Base-by-base conservation (phyloP, 305 asterid genomes). In the Fraxinus sp. region DNA sequence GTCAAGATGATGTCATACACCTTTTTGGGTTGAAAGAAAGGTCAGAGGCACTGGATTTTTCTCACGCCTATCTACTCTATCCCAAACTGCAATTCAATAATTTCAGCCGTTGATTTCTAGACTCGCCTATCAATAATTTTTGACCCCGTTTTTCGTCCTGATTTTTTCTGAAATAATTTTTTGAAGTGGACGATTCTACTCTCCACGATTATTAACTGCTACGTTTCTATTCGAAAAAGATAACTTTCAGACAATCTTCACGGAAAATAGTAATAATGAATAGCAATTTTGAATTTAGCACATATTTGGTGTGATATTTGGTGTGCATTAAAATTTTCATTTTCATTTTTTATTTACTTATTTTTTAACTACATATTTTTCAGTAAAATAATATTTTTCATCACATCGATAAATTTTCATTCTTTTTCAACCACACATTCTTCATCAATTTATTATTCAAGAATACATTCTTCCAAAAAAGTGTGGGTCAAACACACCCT, bases 1-100 rank as follows among this genome's bases (percentile, higher is more conserved):
- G 14, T 22, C 79, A 75, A 20, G 7, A 9, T 83, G 83, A 86
- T 85, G 89, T 86, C 88, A 87, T 14, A 4, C 0, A 13, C 41
- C 75, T 70, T 70, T 28, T 70, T 28, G 39, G 11, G 41, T 30
- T 70, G 75, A 35, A 35, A 22, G 22, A 64, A 64, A 26, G 35
- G 32, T 28, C 0, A 10, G 5, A 64, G 73, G 73, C 36, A 0
- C 18, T 64, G n/a, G 35, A 2, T 3, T 66, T 10, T 24, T 10
- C 8, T 26, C 36, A 2, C 36, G 35, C 33, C 72, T 3, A 22
- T 9, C 33, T 3, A 64, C 0, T 22, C 74, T 26, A 66, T 66
- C 36, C n/a, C 18, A 24, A 22, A 24, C 73, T 10, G 35, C 3
- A 64, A 64, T 62, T 62, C 33, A 62, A 62, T 8, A 20, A 64